Evolutionary conservation across 2,329 filamentous ascomycete genomes (phyloP), one percentile per base, ranked within the genome.

Genomic region (Seiridium cupressi): DNA sequence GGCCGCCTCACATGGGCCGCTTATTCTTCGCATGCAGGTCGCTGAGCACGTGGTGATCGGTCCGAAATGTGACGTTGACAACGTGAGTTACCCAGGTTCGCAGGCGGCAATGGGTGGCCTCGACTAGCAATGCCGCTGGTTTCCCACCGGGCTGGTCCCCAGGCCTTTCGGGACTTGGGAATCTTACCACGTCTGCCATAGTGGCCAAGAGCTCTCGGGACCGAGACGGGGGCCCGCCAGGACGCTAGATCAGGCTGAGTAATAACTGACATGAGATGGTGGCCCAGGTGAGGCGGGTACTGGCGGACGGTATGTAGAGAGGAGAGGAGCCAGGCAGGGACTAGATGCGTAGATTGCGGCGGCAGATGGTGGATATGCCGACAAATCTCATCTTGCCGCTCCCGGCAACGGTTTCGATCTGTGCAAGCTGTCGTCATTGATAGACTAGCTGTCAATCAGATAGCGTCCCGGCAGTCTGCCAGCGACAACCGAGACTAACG

Each of bases 41-140:
- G 38, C 38, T 44, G 31, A 55, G 38, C 55, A 57, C 55, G 55
- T 57, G 55, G 55, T 57, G 55, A 35, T 47, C 55, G 55, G 55
- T 38, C 55, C 55, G 55, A 57, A 31, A 57, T 57, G 44, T 48
- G 55, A 48, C 55, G 42, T 57, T 55, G 51, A 55, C 42, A 57
- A 36, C 26, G 55, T 44, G 31, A 36, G 40, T 32, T 40, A 47
- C 18, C 40, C 44, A 42, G 38, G 38, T 42, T 42, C 7, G 13
- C 13, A 13, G 38, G 18, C 18, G 18, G 18, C 18, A 26, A 26
- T 26, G 18, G 18, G 18, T 26, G 18, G 18, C 18, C 18, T 26
- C 18, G 18, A 26, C 18, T 26, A 26, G 18, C 18, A 26, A 26
- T 26, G 18, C 18, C 18, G 18, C 42, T 34, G 42, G 53, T 55